Evolutionary conservation across 192 early-diverging fungal genomes (phyloP).

Genomic region (Haplosporangium gracile): DNA sequence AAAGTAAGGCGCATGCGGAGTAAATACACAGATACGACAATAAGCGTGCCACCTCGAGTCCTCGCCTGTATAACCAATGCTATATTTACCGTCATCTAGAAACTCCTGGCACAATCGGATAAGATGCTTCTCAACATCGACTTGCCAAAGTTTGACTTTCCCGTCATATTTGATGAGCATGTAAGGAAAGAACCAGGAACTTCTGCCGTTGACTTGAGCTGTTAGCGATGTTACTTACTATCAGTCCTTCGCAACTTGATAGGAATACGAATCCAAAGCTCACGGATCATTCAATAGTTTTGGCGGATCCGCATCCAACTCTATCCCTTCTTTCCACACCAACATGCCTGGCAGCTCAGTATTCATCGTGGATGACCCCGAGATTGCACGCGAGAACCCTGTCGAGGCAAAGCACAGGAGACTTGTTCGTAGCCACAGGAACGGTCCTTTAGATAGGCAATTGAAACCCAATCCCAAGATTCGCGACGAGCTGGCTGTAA

Average conservation of each 20-base stretch:
- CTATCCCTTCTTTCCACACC: slow-evolving; percentile 28
- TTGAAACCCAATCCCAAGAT: slow-evolving; percentile 97
- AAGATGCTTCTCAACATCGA: slow-evolving; percentile 87
- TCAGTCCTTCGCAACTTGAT: not conserved
- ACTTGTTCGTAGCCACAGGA: slow-evolving; percentile 90
- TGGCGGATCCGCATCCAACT: slow-evolving; percentile 11
- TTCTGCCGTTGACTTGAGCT: not conserved
- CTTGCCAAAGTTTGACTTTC: slow-evolving; percentile 97
- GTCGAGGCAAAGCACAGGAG: slow-evolving; percentile 96
- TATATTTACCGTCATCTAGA: slow-evolving; percentile 49
- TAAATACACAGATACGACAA: slow-evolving; percentile 15
- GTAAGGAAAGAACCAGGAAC: slow-evolving; percentile 59
- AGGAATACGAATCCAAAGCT: slow-evolving; percentile 68
- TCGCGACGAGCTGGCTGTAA: slow-evolving; percentile 95
- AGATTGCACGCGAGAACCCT: slow-evolving; percentile 91
- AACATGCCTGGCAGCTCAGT: slow-evolving; percentile 37
- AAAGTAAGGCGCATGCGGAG: slow-evolving; percentile 58
- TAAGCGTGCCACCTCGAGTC: not conserved
- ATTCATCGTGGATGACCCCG: slow-evolving; percentile 83
- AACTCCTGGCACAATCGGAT: slow-evolving; percentile 64
- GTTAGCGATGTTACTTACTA: not conserved
- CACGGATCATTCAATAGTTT: slow-evolving; percentile 20
- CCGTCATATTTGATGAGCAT: slow-evolving; percentile 90
- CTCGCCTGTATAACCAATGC: not conserved
- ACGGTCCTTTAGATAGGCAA: slow-evolving; percentile 91